Base-by-base conservation (phyloP, 1,284 basidiomycete genomes). In the Trametes hirsuta region DNA sequence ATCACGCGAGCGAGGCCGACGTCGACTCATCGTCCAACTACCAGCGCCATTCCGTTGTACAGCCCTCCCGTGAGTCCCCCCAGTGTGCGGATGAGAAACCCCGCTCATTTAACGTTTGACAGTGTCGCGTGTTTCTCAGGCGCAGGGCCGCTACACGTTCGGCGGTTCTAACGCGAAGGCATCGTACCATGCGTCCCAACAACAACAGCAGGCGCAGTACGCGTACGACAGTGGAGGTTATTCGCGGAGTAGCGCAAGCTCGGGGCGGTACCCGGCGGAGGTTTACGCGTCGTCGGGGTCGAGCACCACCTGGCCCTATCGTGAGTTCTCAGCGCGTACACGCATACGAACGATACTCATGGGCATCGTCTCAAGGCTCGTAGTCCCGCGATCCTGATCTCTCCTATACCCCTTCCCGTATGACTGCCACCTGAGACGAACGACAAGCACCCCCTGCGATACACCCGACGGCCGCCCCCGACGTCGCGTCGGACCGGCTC, bases 81-180 rank as follows among this genome's bases (percentile, higher is more conserved):
- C 9, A 4, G 30, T 30, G 34, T 15, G 18, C 36, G 4, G 9
- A 8, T 6, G 6, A 34, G 15, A 22, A 37, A 2, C 30, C 6
- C 10, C 15, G 34, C n/a, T 30, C 9, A 15, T 3, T 18, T 30
- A 30, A 9, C 24, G 3, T 25, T n/a, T 25, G 2, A 21, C 42
- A 65, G 64, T 65, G 47, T 65, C 64, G 9, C 64, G 64, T 25
- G 64, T 65, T 8, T 65, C 64, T 1, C 64, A 65, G 45, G 10
- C 64, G 25, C 56, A 57, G 10, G 46, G 56, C 15, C 55, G 53
- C 37, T 65, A 61, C 47, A 1, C 61, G 14, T 35, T 62, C n/a
- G 53, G 55, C 15, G 53, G 44, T 36, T 41, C 45, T n/a, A 45
- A 49, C 46, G 39, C 55, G 14, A 62, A 58, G 50, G 22, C 58